Conservation (phyloP, 306 rosid genomes). For the Cucumis hystrix region DNA sequence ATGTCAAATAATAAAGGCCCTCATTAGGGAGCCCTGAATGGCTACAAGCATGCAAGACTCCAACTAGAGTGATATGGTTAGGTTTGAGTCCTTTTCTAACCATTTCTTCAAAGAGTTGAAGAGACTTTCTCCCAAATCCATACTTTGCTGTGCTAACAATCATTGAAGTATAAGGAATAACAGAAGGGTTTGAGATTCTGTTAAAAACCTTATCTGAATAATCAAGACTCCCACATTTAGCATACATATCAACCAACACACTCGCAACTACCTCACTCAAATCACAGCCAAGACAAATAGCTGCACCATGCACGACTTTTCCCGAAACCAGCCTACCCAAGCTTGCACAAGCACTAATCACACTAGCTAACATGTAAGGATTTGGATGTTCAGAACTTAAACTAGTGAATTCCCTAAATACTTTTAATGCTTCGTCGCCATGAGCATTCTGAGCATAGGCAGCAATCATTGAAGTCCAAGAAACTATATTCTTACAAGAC, state of each 20-base stretch:
- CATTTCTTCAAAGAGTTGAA: conserved; percentile 62
- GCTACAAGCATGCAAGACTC: conserved; percentile 77
- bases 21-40: conserved; percentile 71
- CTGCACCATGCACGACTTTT: conserved; percentile 50
- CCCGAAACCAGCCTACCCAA: conserved; percentile 55
- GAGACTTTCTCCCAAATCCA: conserved; percentile 59
- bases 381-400: conserved; percentile 29
- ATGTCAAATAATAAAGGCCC: conserved; percentile 44
- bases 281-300: conserved; percentile 38
- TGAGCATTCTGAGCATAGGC: conserved; percentile 59
- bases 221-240: conserved; percentile 57
- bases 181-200: conserved; percentile 40
- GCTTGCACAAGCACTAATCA: conserved; percentile 61
- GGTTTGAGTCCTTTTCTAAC: conserved; percentile 41
- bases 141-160: conserved; percentile 75
- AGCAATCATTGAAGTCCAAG: conserved; percentile 86
- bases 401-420: conserved; percentile 38
- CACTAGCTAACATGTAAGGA: conserved; percentile 65
- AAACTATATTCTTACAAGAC: conserved; percentile 46
- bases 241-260: conserved; percentile 85
- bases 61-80: conserved; percentile 62
- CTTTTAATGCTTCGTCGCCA: conserved; percentile 38
- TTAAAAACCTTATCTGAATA: conserved; percentile 49
- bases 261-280: conserved; percentile 46
- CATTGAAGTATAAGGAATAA: conserved; percentile 65